Evolutionary conservation across 2,329 filamentous ascomycete genomes (phyloP), one percentile per base, ranked within the genome.

Genomic region (Capronia coronata): DNA sequence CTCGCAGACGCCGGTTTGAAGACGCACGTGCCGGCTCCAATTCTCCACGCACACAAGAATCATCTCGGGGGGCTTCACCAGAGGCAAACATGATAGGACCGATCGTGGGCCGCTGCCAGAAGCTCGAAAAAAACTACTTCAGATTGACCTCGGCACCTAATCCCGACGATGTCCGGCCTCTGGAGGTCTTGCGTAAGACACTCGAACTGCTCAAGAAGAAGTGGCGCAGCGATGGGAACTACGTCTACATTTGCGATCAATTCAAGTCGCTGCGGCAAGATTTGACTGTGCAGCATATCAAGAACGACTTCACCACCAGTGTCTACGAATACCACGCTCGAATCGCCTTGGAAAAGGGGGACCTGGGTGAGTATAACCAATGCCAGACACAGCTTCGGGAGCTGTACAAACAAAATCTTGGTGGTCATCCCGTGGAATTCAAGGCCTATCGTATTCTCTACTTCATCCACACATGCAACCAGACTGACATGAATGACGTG

Each of bases 281-380:
- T 74, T 78, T 98, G 67, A 98, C 93, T 32, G 93, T 98, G 48
- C 93, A 98, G 71, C 91, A 87, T 64, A 89, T 98, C 72, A 90
- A 88, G 72, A 95, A 89, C 69, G 87, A 94, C 46, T 97, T 98
- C 67, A 97, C 93, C 21, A 90, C 97, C 57, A 85, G 80, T 56
- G 93, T 96, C 41, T 98, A 98, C 71, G 93, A 98, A 73, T 94
- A 91, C 55, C 93, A 98, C 72, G 93, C 91, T 57, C 84, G 93
- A 54, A 97, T 98, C 71, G 93, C 93, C 60, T 77, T 98, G 70
- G 91, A 98, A 72, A 96, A 94, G 79, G 89, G 87, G 72, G 93
- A 98, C 76, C 81, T 97, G 75, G 91, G 93, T 98, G 93, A 98
- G 93, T 98, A 98, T 93, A 98, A 98, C 76, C 93, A 98, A 79